These are phyloP conservation scores for Lepidium campestre DNA, from an alignment of 441 rosid genomes.

Conservation along the genomic window DNA sequence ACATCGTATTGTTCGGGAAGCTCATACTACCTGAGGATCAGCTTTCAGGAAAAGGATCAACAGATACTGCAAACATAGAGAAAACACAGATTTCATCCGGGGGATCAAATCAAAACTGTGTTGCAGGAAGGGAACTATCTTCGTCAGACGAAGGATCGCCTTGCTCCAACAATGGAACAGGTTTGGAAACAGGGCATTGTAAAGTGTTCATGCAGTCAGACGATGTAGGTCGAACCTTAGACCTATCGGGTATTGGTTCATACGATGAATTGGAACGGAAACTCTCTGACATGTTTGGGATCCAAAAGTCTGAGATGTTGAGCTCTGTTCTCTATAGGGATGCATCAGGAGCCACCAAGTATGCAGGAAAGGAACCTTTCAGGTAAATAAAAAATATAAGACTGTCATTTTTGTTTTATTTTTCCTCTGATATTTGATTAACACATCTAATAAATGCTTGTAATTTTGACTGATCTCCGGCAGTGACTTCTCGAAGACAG, in stretches of 20 bases:
- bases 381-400: constrained; percentile 36
- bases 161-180: constrained; percentile 37
- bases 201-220: constrained; percentile 88
- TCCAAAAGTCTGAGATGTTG: constrained; percentile 53
- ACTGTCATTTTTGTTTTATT: neutral
- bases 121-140: constrained; percentile 27
- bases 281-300: constrained; percentile 65
- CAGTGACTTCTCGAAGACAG: constrained; percentile 78
- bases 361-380: constrained; percentile 80
- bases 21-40: constrained; percentile 66
- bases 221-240: constrained; percentile 75
- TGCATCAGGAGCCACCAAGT: constrained; percentile 47
- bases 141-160: constrained; percentile 60
- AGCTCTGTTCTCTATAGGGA: constrained; percentile 60
- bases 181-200: constrained; percentile 67
- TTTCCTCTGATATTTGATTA: neutral
- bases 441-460: neutral
- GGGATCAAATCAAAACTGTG: constrained; percentile 44
- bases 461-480: neutral
- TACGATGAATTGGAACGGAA: constrained; percentile 64
- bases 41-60: constrained; percentile 51
- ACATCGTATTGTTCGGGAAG: constrained; percentile 79
- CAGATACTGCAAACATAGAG: constrained; percentile 42
- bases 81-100: constrained; percentile 43
- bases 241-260: constrained; percentile 62